Conservation (phyloP, 2,329 filamentous ascomycete species). For the Elsinoe arachidis region DNA sequence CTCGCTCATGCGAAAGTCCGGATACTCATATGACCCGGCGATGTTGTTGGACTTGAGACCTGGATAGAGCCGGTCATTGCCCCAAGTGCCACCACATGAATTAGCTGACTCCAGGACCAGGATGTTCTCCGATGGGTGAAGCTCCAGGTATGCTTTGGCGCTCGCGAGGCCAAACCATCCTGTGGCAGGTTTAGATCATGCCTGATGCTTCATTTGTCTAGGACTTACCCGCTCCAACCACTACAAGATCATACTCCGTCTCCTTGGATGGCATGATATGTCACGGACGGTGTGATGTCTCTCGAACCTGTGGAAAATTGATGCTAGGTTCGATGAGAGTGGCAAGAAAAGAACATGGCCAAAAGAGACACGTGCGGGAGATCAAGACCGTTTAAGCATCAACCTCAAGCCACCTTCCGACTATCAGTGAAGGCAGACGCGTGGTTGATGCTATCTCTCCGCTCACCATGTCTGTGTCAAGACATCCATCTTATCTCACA, state of each 20-base stretch:
- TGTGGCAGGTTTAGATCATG: conserved; percentile 14
- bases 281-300: neutral
- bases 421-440: neutral
- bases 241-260: conserved; percentile 25
- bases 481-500: neutral
- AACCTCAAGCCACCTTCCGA: neutral
- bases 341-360: neutral
- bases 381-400: neutral
- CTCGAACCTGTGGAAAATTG: neutral
- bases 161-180: conserved; percentile 40
- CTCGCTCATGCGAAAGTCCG: conserved; percentile 60
- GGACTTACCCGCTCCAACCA: conserved; percentile 41
- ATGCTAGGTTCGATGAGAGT: neutral
- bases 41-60: conserved; percentile 68
- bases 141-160: conserved; percentile 41
- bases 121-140: conserved; percentile 34
- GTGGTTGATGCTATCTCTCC: neutral
- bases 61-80: conserved; percentile 56
- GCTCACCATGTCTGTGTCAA: neutral
- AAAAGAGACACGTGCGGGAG: neutral
- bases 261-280: neutral
- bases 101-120: conserved; percentile 36
- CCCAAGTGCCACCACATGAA: conserved; percentile 60
- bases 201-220: neutral
- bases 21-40: conserved; percentile 62